Evolutionary conservation across 345 rosid genomes (phyloP), one percentile per base, ranked within the genome.

Genomic region (Trapa incisa): DNA sequence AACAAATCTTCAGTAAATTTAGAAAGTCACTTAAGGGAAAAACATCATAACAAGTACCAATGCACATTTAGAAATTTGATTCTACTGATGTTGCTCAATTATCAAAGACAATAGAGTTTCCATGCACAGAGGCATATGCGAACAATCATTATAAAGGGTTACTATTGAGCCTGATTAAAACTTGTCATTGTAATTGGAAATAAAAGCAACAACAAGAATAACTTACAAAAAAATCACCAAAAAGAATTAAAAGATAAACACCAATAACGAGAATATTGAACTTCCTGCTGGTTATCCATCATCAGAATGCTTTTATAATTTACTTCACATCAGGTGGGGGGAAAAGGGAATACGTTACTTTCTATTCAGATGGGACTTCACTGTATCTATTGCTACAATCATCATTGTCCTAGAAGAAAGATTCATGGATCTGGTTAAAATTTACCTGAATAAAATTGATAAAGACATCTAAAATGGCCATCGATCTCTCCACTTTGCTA

Each of bases 381-480:
- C 60, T 17, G 10, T 35, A 54, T 54, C 32, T n/a, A 41, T 14
- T 50, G n/a, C 22, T 16, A 3, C 54, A 16, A 50, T 41, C 43
- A 52, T 1, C 1, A 0, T n/a, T 0, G 37, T 56, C 47, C 0
- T 32, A 36, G 37, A 0, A 0, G 35, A 64, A 22, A 39, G 37
- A 15, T 36, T 52, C 1, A 0, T 65, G 62, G 3, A 53, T 67
- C n/a, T 5, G 32, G 16, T 22, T 9, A 22, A 64, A 43, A 45
- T 35, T 61, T 74, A 91, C 99, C 92, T 87, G 81, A 76, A 91
- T 89, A 75, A 86, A 94, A 73, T 75, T 75, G 64, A 88, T 50
- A 73, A 86, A 94, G 47, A 81, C 85, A 53, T 89, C 80, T 79
- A 91, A 65, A 75, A 89, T 68, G 5, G 92, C 89, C 80, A 89